phyloP scores from a whole-genome alignment of 2,329 filamentous ascomycete species.

The Laburnicola sp. region DNA sequence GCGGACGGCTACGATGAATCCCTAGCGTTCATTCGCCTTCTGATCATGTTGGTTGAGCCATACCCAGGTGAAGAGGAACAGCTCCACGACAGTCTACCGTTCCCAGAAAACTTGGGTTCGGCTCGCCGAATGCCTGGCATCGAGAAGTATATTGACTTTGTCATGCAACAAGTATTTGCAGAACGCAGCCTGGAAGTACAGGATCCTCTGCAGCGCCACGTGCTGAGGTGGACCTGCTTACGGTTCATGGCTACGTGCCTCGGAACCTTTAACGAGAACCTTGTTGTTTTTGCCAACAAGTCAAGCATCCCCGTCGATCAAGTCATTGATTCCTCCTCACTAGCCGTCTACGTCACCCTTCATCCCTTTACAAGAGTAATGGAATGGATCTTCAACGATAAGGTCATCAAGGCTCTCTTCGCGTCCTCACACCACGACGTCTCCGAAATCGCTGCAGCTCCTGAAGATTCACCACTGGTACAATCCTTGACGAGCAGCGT shows the following conservation, averaged over 20 bases:
- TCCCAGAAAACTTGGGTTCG: constrained; percentile 81
- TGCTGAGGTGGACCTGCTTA: constrained; percentile 78
- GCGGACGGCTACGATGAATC: constrained; percentile 81
- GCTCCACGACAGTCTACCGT: constrained; percentile 76
- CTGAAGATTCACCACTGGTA: constrained; percentile 78
- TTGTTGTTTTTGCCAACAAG: constrained; percentile 81
- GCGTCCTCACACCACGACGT: constrained; percentile 76
- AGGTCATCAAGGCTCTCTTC: constrained; percentile 79
- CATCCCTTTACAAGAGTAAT: constrained; percentile 94
- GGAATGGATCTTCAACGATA: constrained; percentile 98
- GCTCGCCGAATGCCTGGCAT: constrained; percentile 81
- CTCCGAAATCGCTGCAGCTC: constrained; percentile 69
- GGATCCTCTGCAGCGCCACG: constrained; percentile 67
- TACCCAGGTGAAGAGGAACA: constrained; percentile 59
- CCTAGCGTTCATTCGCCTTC: constrained; percentile 77
- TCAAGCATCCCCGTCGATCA: constrained; percentile 75
- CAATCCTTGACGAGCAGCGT: constrained; percentile 78
- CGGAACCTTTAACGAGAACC: constrained; percentile 87
- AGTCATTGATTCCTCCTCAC: constrained; percentile 71
- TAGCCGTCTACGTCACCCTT: constrained; percentile 78
- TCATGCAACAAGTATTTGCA: constrained; percentile 76
- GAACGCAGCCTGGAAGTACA: constrained; percentile 66
- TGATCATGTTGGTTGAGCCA: constrained; percentile 72
- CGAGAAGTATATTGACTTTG: constrained; percentile 90
- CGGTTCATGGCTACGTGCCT: constrained; percentile 81